Evolutionary conservation across 805 yeast species (phyloP), one percentile per base, ranked within the genome.

Genomic region (Ogataea saltuana): DNA sequence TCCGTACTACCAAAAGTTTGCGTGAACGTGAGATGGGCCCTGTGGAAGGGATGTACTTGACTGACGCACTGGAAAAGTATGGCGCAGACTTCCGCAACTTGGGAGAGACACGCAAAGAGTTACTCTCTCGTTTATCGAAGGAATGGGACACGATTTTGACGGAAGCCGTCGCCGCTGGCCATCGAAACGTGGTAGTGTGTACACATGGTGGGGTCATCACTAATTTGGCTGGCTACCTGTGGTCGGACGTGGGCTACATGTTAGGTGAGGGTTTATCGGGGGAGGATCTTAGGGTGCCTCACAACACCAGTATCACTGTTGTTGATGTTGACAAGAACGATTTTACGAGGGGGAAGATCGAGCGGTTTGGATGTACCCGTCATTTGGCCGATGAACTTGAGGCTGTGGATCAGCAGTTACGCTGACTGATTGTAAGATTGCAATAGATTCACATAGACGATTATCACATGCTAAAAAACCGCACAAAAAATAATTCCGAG

Each of bases 131-230:
- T 44, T 67, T 87, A 4, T 63, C 65, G 7, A 41, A 53, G 4
- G 79, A 72, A 38, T 74, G 84, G 69, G 61, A 69, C 17, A 39
- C 46, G 1, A 63, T 77, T 0, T 58, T 80, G 3, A 64, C 68
- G 8, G 67, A 65, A 20, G 63, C 74, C 2, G 53, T 60, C 3
- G 52, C 51, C 0, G 55, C 64, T 1, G 61, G 62, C 18, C 58
- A 63, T 42, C 64, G 63, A 38, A 85, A 85, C 53, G 72, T 84
- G 2, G 67, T 81, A 11, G 46, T 86, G 16, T 78, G 88, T 44
- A 78, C 88, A 11, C 96, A 88, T 60, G 96, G 96, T 16, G 95
- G 95, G 7, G 84, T 85, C 1, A 81, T 88, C 13, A 75, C 87
- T 34, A 75, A 80, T 21, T 71, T 82, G 27, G 58, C 78, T 29